A percentile compares a stretch with the other conserved stretches of the same genome.
Conservation (phyloP, 192 early-diverging fungal genomes). For the Lobosporangium transversale region DNA sequence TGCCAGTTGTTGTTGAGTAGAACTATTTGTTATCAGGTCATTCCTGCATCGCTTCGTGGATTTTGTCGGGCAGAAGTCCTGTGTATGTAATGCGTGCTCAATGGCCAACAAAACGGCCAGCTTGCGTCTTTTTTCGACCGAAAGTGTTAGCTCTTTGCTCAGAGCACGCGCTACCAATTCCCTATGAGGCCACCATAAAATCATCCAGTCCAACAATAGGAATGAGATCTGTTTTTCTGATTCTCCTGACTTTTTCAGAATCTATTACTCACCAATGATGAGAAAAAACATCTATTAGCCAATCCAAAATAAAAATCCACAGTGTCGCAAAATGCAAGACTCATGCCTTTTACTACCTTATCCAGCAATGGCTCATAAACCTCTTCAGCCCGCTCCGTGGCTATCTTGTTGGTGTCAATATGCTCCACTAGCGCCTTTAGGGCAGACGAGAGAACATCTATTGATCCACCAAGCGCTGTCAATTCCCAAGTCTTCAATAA, state of each 20-base stretch:
- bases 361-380: conserved; percentile 18
- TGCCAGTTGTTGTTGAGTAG: not conserved
- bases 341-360: too few relatives aligned
- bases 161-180: conserved; percentile 6
- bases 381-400: conserved; percentile 17
- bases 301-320: too few relatives aligned
- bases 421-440: conserved; percentile 8
- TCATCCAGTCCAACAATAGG: conserved; percentile 24
- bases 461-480: too few relatives aligned
- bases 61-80: too few relatives aligned
- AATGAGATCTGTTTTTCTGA: conserved; percentile 17
- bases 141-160: conserved; percentile 3
- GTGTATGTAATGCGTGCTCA: conserved; percentile 17
- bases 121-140: conserved; percentile 19
- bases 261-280: conserved; percentile 3
- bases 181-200: conserved; percentile 8
- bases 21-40: too few relatives aligned
- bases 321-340: too few relatives aligned
- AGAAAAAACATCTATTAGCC: too few relatives aligned
- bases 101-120: conserved; percentile 18
- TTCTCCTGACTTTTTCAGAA: conserved; percentile 30
- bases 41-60: too few relatives aligned
- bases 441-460: conserved; percentile 11
- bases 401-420: not conserved
- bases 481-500: too few relatives aligned